Conservation (phyloP, 164 flowering plant genomes). For the Aristolochia contorta region DNA sequence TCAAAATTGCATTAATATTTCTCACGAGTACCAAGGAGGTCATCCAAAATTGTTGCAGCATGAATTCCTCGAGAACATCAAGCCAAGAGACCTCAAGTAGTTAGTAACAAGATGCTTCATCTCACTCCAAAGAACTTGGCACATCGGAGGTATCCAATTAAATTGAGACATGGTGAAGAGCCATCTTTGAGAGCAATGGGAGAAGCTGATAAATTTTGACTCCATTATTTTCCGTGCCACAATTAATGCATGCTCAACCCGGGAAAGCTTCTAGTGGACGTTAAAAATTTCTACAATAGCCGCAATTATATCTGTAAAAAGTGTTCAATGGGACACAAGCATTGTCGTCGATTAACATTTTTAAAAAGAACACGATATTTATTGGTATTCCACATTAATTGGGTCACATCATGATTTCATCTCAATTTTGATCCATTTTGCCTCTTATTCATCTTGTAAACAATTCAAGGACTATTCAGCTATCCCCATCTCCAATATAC, state of each 20-base stretch:
- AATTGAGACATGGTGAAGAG: no score
- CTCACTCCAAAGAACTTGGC: constrained; percentile 98
- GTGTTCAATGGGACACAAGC: constrained; percentile 84
- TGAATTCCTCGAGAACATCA: constrained; percentile 67
- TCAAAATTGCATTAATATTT: constrained; percentile 80
- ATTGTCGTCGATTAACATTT: constrained; percentile 52
- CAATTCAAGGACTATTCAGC: no score
- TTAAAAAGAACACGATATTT: no score
- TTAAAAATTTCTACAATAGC: constrained; percentile 73
- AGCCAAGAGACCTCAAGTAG: constrained; percentile 95
- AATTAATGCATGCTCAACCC: no score
- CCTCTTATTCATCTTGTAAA: no score
- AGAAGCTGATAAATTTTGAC: constrained; percentile 76
- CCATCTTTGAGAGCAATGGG: constrained; percentile 50
- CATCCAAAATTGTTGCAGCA: constrained; percentile 85
- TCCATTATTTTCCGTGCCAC: constrained; percentile 99
- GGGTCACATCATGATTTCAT: no score
- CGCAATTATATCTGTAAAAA: constrained; percentile 87
- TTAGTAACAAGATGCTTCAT: constrained; percentile 96
- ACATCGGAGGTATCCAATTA: constrained; percentile 56
- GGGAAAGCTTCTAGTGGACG: constrained; percentile 93
- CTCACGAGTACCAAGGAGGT: constrained; percentile 86
- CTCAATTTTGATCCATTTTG: no score
- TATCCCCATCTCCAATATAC: no score
- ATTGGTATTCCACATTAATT: no score